phyloP scores from a whole-genome alignment of 2,329 filamentous ascomycete species.

The Didymella sp. region DNA sequence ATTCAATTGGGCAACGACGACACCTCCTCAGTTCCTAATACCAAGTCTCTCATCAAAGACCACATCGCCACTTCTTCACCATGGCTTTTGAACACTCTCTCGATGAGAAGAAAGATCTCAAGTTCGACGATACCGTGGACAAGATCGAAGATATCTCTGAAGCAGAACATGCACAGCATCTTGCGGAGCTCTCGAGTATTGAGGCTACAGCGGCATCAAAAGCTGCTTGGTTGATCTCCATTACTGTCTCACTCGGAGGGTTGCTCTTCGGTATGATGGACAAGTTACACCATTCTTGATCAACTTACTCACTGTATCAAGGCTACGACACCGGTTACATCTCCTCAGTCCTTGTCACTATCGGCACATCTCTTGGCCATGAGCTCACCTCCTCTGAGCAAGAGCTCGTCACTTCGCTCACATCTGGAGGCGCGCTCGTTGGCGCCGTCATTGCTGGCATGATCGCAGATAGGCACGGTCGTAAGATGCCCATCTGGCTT shows the following conservation, averaged over 20 bases:
- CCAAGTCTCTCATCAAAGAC: not conserved
- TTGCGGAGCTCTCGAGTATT: slow-evolving; percentile 35
- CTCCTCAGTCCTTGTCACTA: slow-evolving; percentile 48
- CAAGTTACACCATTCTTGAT: not conserved
- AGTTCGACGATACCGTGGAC: slow-evolving; percentile 25
- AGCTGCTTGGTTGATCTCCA: slow-evolving; percentile 40
- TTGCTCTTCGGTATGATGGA: slow-evolving; percentile 35
- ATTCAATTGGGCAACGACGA: slow-evolving; percentile 11
- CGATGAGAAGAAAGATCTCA: slow-evolving; percentile 25
- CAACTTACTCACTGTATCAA: slow-evolving; percentile 9
- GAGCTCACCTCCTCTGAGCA: slow-evolving; percentile 44
- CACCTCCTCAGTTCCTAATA: not conserved
- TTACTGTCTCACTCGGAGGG: slow-evolving; percentile 39
- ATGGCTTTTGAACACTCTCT: slow-evolving; percentile 14
- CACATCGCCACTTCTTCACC: not conserved
- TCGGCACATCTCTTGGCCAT: slow-evolving; percentile 44
- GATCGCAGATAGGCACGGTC: slow-evolving; percentile 47
- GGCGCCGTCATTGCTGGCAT: slow-evolving; percentile 48
- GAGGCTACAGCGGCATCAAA: slow-evolving; percentile 38
- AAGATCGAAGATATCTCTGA: slow-evolving; percentile 34
- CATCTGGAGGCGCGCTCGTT: slow-evolving; percentile 48
- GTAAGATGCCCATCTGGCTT: slow-evolving; percentile 40
- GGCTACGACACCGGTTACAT: slow-evolving; percentile 51
- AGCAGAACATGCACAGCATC: slow-evolving; percentile 25
- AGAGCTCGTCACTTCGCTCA: slow-evolving; percentile 50